Base-by-base conservation (phyloP, 352 stramenopile species). In the Phytophthora sp. region DNA sequence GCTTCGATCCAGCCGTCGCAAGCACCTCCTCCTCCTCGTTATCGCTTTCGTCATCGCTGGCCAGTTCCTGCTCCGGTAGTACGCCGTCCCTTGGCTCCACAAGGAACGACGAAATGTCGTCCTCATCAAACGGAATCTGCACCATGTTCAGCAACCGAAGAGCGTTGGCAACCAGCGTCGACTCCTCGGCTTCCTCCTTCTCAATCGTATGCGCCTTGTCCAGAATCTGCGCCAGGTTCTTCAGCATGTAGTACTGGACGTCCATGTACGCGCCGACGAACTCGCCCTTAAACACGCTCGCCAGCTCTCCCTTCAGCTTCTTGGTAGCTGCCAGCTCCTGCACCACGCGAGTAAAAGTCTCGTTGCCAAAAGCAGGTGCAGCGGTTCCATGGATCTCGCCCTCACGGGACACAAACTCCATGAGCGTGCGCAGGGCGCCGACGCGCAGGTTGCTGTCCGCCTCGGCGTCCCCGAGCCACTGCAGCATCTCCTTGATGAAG, bases 231-330 rank as follows among this genome's bases (percentile, higher is more conserved):
- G 78, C 78, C 34, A 91, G 49, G 54, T 88, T 87, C 61, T 87
- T 87, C 43, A 91, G 64, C 84, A 92, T 94, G 60, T 91, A 95
- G 66, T 95, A 94, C 70, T 95, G 87, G 24, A 96, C 86, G 54
- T 97, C 89, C 26, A 79, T 72, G 73, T 95, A 96, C 2, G 89
- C 85, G 26, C 55, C 70, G 24, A 97, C 76, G 50, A 81, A 97
- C 62, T 97, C 89, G 42, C 89, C 88, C 61, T 95, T 90, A 53
- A 97, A 91, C 51, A 94, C 86, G 38, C 77, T 92, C 30, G 82
- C 70, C 45, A 96, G 58, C 41, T 95, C 86, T 37, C 87, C 83
- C 63, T 94, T 94, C 31, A 94, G 74, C 62, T 92, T 90, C 4
- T 79, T 72, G 26, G 76, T 81, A 20, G 66, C 73, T 55, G 71